These are phyloP conservation scores for Decorospora gaudefroyi DNA, from an alignment of 2,329 filamentous ascomycete genomes.

Conservation along the genomic window DNA sequence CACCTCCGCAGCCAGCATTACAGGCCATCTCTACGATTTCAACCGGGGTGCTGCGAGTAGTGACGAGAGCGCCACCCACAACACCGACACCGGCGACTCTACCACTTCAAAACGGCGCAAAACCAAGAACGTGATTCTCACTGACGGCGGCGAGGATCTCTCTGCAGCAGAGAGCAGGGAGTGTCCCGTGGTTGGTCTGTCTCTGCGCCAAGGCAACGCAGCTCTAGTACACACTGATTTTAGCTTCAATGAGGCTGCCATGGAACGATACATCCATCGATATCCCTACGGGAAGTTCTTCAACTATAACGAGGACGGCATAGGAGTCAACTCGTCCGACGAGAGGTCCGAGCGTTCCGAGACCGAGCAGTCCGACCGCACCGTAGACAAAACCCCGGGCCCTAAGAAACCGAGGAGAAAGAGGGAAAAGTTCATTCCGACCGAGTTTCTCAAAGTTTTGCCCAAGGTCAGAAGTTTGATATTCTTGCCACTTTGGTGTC, in stretches of 20 bases:
- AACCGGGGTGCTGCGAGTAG: slow-evolving; percentile 23
- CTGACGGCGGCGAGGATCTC: slow-evolving; percentile 5
- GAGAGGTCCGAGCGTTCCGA: slow-evolving; percentile 39
- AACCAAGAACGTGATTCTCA: slow-evolving; percentile 12
- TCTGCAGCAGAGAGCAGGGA: slow-evolving; percentile 25
- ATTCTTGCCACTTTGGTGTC: slow-evolving; percentile 47
- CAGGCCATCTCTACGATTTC: slow-evolving; percentile 29
- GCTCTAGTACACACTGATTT: slow-evolving; percentile 35
- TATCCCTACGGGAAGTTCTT: slow-evolving; percentile 46
- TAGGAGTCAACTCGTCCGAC: slow-evolving; percentile 39
- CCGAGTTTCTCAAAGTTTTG: slow-evolving; percentile 39
- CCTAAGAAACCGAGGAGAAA: slow-evolving; percentile 26
- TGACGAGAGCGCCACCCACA: slow-evolving; percentile 38
- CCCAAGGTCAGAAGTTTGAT: slow-evolving; percentile 45
- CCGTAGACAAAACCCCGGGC: slow-evolving; percentile 9
- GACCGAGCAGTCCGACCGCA: slow-evolving; percentile 37
- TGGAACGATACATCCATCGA: slow-evolving; percentile 42
- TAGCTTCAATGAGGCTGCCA: slow-evolving; percentile 37
- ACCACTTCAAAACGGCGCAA: slow-evolving; percentile 25
- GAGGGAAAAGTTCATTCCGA: slow-evolving; percentile 40
- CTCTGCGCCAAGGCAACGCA: slow-evolving; percentile 25
- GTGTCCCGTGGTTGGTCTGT: slow-evolving; percentile 34
- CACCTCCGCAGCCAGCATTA: slow-evolving; percentile 38
- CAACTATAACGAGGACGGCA: slow-evolving; percentile 42
- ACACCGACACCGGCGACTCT: slow-evolving; percentile 39